phyloP scores from a whole-genome alignment of 108 stramenopile species.

The Cafeteria roenbergensis region DNA sequence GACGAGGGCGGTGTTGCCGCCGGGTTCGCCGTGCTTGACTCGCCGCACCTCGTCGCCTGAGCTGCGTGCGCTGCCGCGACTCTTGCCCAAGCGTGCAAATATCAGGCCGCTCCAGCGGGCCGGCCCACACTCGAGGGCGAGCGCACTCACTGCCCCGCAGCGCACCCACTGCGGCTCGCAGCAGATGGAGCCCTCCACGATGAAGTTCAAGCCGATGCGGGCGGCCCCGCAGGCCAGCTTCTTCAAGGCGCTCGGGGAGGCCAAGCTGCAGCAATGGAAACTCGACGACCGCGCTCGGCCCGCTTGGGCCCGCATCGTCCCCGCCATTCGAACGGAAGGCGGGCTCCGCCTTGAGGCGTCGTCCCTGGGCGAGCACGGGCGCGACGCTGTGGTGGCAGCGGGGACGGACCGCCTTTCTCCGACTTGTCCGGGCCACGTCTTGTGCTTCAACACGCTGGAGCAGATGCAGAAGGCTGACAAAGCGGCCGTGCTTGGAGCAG shows the following conservation, averaged over 20 bases:
- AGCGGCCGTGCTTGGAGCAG: background rate
- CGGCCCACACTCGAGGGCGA: too few species aligned
- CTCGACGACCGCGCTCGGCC: conserved; percentile 13
- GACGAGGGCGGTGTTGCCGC: conserved; percentile 58
- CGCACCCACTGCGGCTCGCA: too few species aligned
- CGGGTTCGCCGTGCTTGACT: conserved; percentile 44
- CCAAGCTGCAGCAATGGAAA: conserved; percentile 5
- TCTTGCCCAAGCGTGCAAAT: too few species aligned
- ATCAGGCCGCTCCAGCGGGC: too few species aligned
- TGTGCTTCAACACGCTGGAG: conserved; percentile 10
- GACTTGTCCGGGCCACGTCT: background rate
- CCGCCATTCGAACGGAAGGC: background rate
- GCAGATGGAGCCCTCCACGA: background rate
- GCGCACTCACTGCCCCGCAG: too few species aligned
- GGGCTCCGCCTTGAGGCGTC: background rate
- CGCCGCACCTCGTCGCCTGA: conserved; percentile 31
- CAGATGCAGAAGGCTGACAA: conserved; percentile 21
- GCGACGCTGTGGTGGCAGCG: background rate
- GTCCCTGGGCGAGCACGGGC: conserved; percentile 1
- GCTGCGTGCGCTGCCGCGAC: too few species aligned
- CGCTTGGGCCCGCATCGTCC: background rate
- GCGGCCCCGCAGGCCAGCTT: conserved; percentile 1
- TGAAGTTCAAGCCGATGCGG: background rate
- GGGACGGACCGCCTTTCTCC: background rate
- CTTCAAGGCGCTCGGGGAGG: conserved; percentile 1